Evolutionary conservation across 345 rosid genomes (phyloP).

Genomic region (Hibiscus trionum): DNA sequence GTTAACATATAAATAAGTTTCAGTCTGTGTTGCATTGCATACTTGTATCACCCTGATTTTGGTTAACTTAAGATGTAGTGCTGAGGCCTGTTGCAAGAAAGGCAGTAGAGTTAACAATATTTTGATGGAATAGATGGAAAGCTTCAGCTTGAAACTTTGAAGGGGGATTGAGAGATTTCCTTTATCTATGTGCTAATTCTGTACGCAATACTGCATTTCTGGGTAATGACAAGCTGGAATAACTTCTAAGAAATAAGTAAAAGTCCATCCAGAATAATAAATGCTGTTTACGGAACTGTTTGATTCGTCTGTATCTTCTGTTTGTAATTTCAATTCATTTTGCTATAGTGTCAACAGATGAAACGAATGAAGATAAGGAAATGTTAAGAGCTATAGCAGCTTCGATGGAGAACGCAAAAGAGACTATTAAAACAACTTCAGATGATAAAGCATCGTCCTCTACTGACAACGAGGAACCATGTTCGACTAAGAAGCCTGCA

Average conservation of each 20-base stretch:
- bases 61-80: neutral
- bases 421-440: conserved; percentile 19
- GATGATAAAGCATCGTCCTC: conserved; percentile 13
- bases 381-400: conserved; percentile 55
- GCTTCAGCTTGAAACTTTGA: neutral
- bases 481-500: conserved; percentile 29
- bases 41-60: neutral
- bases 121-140: neutral
- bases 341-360: conserved; percentile 26
- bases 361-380: conserved; percentile 49
- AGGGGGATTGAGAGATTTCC: neutral
- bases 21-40: neutral
- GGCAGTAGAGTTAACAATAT: neutral
- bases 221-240: neutral
- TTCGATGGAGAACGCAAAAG: conserved; percentile 47
- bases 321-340: conserved; percentile 9
- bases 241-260: neutral
- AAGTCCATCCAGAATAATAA: neutral
- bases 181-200: neutral
- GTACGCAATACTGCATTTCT: neutral
- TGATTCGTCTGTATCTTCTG: neutral
- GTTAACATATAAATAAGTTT: neutral
- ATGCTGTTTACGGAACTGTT: neutral
- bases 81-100: neutral
- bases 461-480: conserved; percentile 30